Evolutionary conservation across 345 rosid genomes (phyloP).

Genomic region (Syzygium jambos): DNA sequence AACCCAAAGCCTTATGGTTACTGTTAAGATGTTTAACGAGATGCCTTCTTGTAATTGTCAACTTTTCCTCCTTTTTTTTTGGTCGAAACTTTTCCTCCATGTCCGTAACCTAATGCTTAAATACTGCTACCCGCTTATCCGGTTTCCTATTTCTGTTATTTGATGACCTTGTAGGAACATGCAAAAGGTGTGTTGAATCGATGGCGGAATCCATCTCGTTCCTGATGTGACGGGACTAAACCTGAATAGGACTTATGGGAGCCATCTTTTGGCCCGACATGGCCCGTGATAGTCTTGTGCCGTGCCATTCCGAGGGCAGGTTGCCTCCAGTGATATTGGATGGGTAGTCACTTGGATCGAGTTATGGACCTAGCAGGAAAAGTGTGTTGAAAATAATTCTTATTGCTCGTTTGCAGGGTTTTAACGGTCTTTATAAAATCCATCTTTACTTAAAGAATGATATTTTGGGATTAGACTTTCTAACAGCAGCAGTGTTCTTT

Average conservation of each 20-base stretch:
- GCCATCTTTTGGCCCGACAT: background rate
- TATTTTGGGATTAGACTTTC: background rate
- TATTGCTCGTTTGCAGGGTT: background rate
- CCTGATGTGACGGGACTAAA: background rate
- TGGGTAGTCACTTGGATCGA: background rate
- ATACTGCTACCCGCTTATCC: background rate
- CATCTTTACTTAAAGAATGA: background rate
- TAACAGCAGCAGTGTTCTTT: background rate
- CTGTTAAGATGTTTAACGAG: background rate
- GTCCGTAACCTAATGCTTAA: background rate
- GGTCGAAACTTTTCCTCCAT: too few species aligned
- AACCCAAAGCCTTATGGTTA: background rate
- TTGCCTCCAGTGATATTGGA: background rate
- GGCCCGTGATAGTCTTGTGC: background rate
- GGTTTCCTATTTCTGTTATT: conserved; percentile 9
- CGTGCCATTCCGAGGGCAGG: background rate
- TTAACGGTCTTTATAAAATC: background rate
- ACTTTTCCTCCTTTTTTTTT: background rate
- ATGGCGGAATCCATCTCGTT: background rate
- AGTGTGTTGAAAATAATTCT: background rate
- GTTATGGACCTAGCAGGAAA: background rate
- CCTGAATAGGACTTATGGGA: background rate
- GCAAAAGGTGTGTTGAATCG: conserved; percentile 54
- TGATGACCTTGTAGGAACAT: conserved; percentile 54
- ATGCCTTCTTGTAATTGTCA: background rate